Base-by-base conservation (phyloP, 2,329 filamentous ascomycete genomes). In the Dactylellina haptotyla region DNA sequence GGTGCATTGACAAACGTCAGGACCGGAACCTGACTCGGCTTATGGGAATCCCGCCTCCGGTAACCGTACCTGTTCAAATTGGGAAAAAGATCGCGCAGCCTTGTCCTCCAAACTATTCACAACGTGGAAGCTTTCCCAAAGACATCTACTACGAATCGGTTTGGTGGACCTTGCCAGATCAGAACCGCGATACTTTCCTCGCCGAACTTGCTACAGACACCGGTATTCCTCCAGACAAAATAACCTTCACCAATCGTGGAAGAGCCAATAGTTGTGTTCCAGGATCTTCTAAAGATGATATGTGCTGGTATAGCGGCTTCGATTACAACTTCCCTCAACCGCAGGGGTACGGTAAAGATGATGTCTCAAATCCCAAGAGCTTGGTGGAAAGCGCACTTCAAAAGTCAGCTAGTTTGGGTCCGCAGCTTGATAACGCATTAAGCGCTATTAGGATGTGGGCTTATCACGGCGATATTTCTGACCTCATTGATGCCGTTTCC, bases 41-140 rank as follows among this genome's bases (percentile, higher is more conserved):
- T 4, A 30, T n/a, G 4, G 16, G 16, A 18, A 20, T 25, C 9
- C 30, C 32, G 14, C 16, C 16, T 18, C 18, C 18, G 5, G 3
- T 25, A 26, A 6, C 46, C 4, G n/a, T 20, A n/a, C 41, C 14
- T 20, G 18, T 18, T 10, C 14, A 6, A 20, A 18, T 46, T 4
- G n/a, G 8, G 2, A 4, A 26, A 2, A 50, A 50, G 20, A 50
- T 26, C 23, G 23, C 20, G n/a, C 16, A 65, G 56, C 43, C 75
- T 12, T 75, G 75, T 28, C 72, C 75, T 12, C 75, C 75, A 12
- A 62, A 76, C 39, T 66, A 70, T 30, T 76, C 75, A 4, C 26
- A 74, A 58, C 75, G 75, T 8, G 76, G 75, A 32, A 10, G 5
- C 6, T 12, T 10, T 10, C 26, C 2, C 18, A n/a, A 53, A 10